A percentile compares a stretch with the other conserved stretches of the same genome.
These are phyloP conservation scores for Phytophthora cajani DNA, from an alignment of 352 stramenopile genomes.

Conservation along the genomic window DNA sequence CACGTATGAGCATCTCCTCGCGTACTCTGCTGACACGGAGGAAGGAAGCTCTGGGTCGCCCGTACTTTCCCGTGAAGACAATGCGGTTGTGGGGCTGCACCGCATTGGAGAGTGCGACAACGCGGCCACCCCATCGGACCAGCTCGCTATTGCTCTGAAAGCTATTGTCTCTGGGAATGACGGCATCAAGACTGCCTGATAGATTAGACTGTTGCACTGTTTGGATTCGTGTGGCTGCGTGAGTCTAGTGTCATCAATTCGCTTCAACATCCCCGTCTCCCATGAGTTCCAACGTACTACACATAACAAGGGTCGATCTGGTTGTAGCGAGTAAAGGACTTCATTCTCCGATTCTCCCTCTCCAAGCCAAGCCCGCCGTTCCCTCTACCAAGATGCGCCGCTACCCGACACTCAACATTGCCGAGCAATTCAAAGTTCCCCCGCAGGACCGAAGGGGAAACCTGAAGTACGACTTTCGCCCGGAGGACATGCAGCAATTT, in stretches of 20 bases:
- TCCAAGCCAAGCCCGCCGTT: background rate
- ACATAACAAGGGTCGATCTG: background rate
- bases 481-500: background rate
- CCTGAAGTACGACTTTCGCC: background rate
- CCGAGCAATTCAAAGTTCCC: background rate
- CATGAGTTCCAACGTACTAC: background rate
- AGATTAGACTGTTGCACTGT: conserved; percentile 14
- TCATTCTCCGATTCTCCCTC: background rate
- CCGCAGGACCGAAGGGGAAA: background rate
- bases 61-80: conserved; percentile 58
- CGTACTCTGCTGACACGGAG: conserved; percentile 75
- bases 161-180: conserved; percentile 39
- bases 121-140: conserved; percentile 41
- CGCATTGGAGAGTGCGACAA: conserved; percentile 80
- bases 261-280: background rate
- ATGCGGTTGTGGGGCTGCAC: conserved; percentile 72
- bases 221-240: background rate
- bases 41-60: conserved; percentile 70
- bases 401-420: background rate
- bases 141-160: conserved; percentile 28
- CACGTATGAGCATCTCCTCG: conserved; percentile 47
- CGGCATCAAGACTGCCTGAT: conserved; percentile 35
- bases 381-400: background rate
- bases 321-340: background rate
- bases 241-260: conserved; percentile 21